These are phyloP conservation scores for Lactarius pseudohatsudake DNA, from an alignment of 768 basidiomycete species.

Conservation along the genomic window DNA sequence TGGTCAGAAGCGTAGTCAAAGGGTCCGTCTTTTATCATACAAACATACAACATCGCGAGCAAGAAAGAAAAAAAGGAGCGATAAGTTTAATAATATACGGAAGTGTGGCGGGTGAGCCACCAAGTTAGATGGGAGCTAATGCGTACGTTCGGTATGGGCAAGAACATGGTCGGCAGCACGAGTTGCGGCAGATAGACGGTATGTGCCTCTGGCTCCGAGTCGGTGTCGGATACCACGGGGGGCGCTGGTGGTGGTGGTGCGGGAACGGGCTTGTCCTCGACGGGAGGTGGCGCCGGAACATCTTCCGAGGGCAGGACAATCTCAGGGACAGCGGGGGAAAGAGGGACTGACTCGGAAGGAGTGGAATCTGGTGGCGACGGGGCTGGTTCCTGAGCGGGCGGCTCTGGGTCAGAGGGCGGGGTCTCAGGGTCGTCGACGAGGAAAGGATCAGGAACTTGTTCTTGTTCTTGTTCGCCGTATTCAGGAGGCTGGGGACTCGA, in stretches of 20 bases:
- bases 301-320: conserved; percentile 29
- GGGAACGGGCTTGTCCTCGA: conserved; percentile 57
- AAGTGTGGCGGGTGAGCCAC: conserved; percentile 53
- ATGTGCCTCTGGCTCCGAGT: conserved; percentile 53
- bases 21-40: conserved; percentile 66
- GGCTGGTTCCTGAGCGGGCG: conserved; percentile 24
- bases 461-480: conserved; percentile 4
- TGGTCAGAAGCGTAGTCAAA: conserved; percentile 74
- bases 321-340: conserved; percentile 28
- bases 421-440: conserved; percentile 57
- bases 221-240: conserved; percentile 33
- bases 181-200: conserved; percentile 69
- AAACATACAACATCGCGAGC: conserved; percentile 27
- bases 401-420: conserved; percentile 32
- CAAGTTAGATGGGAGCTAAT: conserved; percentile 55
- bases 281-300: conserved; percentile 34
- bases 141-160: conserved; percentile 90
- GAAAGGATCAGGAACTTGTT: conserved; percentile 51
- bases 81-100: conserved; percentile 38
- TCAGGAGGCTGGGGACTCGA: conserved; percentile 1
- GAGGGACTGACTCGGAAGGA: conserved; percentile 46
- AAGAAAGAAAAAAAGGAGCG: conserved; percentile 6
- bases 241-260: conserved; percentile 31
- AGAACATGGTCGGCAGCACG: conserved; percentile 73
- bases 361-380: conserved; percentile 40